Base-by-base conservation (phyloP, 1,284 basidiomycete species). In the Neolentinus lepideus region DNA sequence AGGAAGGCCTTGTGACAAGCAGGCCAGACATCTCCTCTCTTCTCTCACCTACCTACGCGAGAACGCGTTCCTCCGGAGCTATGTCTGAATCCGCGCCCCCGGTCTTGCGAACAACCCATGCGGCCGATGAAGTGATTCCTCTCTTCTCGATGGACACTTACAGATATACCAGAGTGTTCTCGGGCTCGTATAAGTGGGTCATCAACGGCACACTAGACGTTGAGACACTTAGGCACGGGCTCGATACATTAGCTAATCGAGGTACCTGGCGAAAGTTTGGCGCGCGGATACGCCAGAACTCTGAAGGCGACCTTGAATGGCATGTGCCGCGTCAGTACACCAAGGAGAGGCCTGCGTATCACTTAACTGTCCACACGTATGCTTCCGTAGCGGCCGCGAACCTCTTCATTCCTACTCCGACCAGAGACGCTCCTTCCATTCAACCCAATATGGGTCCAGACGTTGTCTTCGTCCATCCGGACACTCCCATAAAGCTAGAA, bases 251-350 rank as follows among this genome's bases (percentile, higher is more conserved):
- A 3, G 9, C 12, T 11, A 6, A 4, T 9, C 9, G 24, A 9
- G 22, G 47, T 4, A 12, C 4, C 47, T 50, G 47, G 24, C 27
- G 73, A 64, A 38, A 84, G 67, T 50, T 79, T 75, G 1, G 74
- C 68, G 33, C 83, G 82, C 56, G 83, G 74, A 53, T 77, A 76
- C 47, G 24, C 6, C 6, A 25, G 27, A 29, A 50, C 27, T 8
- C 4, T 3, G 19, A 9, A 4, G 47, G 47, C 19, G 6, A 8
- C 19, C 24, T 25, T 21, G 27, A 26, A 25, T 29, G 47, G 22
- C 27, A 26, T n/a, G 24, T 29, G 3, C 47, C 24, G 10, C 27
- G 47, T 3, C 47, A 14, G 6, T 43, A 14, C 47, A 29, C 47
- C 4, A 19, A 12, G 14, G 47, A 50, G 10, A 6, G 47, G 6